A percentile compares a stretch with the other conserved stretches of the same genome.
Evolutionary conservation across 805 yeast genomes (phyloP).

Genomic region (Wickerhamiella kazuoi): DNA sequence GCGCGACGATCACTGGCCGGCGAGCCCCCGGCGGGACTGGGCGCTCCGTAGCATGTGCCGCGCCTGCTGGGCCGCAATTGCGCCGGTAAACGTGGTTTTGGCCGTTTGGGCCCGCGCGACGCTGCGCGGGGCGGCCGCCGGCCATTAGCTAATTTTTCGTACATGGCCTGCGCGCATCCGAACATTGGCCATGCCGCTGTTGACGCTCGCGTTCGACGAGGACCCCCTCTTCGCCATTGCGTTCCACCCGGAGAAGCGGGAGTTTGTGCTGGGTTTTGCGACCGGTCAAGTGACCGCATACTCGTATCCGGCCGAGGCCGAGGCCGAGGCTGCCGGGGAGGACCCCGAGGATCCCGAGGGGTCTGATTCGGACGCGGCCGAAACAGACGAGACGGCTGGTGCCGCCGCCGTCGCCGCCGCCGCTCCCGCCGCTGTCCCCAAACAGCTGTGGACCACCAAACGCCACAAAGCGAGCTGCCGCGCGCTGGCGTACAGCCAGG

Average conservation of each 20-base stretch:
- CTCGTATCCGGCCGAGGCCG: constrained; percentile 34
- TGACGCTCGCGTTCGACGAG: constrained; percentile 16
- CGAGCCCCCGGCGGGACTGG: too few relatives aligned
- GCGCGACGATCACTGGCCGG: too few relatives aligned
- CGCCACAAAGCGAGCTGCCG: constrained; percentile 85
- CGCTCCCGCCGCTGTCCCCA: constrained; percentile 17
- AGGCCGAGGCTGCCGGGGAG: constrained; percentile 20
- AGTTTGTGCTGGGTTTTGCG: constrained; percentile 57
- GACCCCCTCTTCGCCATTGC: constrained; percentile 47
- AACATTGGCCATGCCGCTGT: constrained; percentile 8
- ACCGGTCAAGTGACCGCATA: constrained; percentile 58
- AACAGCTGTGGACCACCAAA: constrained; percentile 56
- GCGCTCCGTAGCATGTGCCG: too few relatives aligned
- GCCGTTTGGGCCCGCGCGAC: too few relatives aligned
- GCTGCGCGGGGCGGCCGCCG: too few relatives aligned
- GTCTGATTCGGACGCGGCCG: too few relatives aligned
- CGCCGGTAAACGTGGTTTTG: too few relatives aligned
- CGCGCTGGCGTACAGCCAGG: constrained; percentile 45
- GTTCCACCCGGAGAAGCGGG: constrained; percentile 57
- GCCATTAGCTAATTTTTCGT: neutral
- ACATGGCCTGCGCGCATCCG: neutral
- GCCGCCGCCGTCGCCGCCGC: constrained; percentile 21
- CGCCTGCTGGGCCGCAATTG: too few relatives aligned
- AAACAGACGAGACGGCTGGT: too few relatives aligned
- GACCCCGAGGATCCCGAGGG: constrained; percentile 18